Evolutionary conservation across 1,139 yeast species (phyloP).

Genomic region (Debaryomycetaceae sp.): DNA sequence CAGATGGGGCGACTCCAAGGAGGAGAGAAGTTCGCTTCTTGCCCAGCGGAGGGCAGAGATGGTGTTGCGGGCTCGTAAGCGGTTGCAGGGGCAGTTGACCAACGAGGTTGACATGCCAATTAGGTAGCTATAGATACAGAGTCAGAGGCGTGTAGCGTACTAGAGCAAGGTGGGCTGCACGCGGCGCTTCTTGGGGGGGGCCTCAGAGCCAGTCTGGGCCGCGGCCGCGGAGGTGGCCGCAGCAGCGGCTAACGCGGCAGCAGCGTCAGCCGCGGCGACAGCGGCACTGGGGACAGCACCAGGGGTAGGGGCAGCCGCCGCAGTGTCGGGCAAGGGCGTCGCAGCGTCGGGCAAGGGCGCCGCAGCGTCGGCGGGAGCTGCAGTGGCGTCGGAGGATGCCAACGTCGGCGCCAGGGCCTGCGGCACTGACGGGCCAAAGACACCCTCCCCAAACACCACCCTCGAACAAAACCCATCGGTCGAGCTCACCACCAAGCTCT

Average conservation of each 20-base stretch:
- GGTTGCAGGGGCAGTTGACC: constrained; percentile 34
- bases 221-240: constrained; percentile 1
- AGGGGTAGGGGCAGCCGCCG: not conserved
- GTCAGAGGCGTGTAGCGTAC: not conserved
- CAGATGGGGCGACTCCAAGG: constrained; percentile 17
- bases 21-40: constrained; percentile 18
- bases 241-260: not conserved
- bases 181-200: constrained; percentile 7
- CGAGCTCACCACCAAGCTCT: constrained; percentile 69
- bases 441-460: constrained; percentile 45
- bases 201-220: constrained; percentile 1
- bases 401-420: constrained; percentile 5
- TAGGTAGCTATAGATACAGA: constrained; percentile 1
- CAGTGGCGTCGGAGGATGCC: constrained; percentile 9
- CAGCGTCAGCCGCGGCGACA: constrained; percentile 5
- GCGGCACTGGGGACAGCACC: constrained; percentile 4
- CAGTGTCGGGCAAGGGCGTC: constrained; percentile 1
- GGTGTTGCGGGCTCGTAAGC: constrained; percentile 40
- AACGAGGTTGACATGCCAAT: constrained; percentile 18
- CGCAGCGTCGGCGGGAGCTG: constrained; percentile 3
- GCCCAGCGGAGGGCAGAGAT: constrained; percentile 36
- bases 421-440: constrained; percentile 44
- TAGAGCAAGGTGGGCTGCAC: constrained; percentile 7
- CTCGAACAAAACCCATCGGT: constrained; percentile 92
- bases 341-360: not conserved